Evolutionary conservation across 306 rosid species (phyloP).

Genomic region (Sophora flavescens): DNA sequence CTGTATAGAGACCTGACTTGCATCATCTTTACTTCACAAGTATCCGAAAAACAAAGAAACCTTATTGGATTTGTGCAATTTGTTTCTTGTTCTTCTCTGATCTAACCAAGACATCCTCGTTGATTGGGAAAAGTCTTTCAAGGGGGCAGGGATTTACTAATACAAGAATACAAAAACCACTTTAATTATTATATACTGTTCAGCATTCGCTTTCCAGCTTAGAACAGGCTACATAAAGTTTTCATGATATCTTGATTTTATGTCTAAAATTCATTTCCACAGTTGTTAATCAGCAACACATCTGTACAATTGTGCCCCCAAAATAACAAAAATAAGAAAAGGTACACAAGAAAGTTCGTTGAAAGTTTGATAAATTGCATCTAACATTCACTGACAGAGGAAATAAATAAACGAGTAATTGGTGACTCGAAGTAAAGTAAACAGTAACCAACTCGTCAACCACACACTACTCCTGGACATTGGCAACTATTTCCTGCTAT

Average conservation of each 20-base stretch:
- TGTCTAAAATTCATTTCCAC: not conserved
- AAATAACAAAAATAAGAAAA: not conserved
- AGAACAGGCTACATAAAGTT: not conserved
- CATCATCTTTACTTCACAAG: constrained; percentile 14
- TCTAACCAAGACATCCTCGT: constrained; percentile 2
- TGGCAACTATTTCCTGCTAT: constrained; percentile 38
- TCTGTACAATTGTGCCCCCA: no score
- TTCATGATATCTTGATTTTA: constrained; percentile 4
- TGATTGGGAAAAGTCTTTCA: not conserved
- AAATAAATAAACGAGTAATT: not conserved
- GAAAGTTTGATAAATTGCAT: not conserved
- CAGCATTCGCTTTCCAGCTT: not conserved
- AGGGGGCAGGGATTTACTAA: not conserved
- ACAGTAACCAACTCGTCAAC: not conserved
- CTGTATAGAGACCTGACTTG: not conserved
- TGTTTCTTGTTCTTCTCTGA: not conserved
- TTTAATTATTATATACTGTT: constrained; percentile 3
- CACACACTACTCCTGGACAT: no score
- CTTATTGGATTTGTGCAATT: not conserved
- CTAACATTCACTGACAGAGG: not conserved
- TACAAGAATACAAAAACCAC: not conserved
- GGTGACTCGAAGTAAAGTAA: constrained; percentile 9
- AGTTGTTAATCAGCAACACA: not conserved
- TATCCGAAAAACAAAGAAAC: not conserved
- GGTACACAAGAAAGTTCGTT: not conserved